phyloP scores from a whole-genome alignment of 495 filamentous ascomycete species.

The Neurospora sp. region DNA sequence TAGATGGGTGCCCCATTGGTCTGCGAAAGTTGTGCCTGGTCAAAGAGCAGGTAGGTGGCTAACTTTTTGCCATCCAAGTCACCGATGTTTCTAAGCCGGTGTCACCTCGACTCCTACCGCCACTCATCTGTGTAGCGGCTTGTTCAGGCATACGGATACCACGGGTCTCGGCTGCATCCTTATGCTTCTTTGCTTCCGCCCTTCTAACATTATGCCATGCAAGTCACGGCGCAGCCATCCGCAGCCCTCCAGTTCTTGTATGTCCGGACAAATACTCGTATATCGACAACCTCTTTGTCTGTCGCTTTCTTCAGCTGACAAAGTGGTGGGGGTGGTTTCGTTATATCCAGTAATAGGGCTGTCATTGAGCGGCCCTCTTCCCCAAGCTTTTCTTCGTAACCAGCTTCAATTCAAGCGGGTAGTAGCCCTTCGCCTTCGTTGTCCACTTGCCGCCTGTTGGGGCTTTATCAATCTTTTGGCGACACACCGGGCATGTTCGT shows the following conservation, averaged over 20 bases:
- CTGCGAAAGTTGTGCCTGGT: neutral
- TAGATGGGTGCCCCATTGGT: neutral
- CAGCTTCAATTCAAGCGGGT: constrained; percentile 53
- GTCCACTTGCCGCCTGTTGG: constrained; percentile 26
- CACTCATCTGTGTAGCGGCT: neutral
- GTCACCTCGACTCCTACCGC: neutral
- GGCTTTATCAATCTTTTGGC: constrained; percentile 46
- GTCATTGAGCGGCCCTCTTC: constrained; percentile 21
- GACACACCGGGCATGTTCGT: constrained; percentile 43
- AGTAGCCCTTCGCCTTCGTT: constrained; percentile 33
- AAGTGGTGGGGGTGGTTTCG: neutral
- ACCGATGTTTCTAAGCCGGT: too few relatives aligned
- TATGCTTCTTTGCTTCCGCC: neutral
- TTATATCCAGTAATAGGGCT: neutral
- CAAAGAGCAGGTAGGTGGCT: neutral
- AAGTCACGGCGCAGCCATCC: neutral
- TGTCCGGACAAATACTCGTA: neutral
- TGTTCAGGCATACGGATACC: neutral
- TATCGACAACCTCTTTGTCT: neutral
- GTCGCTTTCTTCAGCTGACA: neutral
- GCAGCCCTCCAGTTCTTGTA: neutral
- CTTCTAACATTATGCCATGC: neutral
- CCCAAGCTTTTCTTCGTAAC: constrained; percentile 40
- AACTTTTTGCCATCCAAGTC: neutral
- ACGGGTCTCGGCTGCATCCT: neutral